Evolutionary conservation across 345 rosid species (phyloP).

Genomic region (Pistacia atlantica): DNA sequence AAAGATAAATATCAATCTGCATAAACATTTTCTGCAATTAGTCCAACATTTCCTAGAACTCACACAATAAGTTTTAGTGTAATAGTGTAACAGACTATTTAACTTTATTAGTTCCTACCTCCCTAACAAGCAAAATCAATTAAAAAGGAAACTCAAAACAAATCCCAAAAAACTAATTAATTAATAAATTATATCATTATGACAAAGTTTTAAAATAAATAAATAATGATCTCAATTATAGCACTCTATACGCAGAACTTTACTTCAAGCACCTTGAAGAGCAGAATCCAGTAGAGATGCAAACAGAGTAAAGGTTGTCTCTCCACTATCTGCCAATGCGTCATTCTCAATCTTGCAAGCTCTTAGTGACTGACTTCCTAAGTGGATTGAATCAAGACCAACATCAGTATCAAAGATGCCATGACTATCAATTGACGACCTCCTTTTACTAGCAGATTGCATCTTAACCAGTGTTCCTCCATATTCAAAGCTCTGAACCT

Average conservation of each 20-base stretch:
- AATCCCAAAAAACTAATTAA: neutral
- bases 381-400: conserved; percentile 39
- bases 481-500: conserved; percentile 61
- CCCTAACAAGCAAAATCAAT: neutral
- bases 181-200: neutral
- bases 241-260: neutral
- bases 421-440: conserved; percentile 39
- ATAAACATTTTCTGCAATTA: neutral
- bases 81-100: neutral
- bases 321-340: conserved; percentile 62
- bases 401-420: conserved; percentile 44
- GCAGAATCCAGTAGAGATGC: conserved; percentile 91
- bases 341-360: conserved; percentile 89
- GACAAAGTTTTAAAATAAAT: neutral
- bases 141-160: conserved; percentile 4
- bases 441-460: conserved; percentile 55
- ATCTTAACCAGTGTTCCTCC: conserved; percentile 44
- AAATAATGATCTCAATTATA: neutral
- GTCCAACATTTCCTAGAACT: neutral
- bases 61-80: neutral
- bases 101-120: neutral
- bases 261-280: conserved; percentile 64
- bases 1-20: neutral
- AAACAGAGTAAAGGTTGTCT: conserved; percentile 68
- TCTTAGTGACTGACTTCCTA: conserved; percentile 68